Percentiles rank a stretch among this genome's conserved stretches.
Evolutionary conservation across 768 basidiomycete genomes (phyloP).

Genomic region (Lentinula guzmanii): DNA sequence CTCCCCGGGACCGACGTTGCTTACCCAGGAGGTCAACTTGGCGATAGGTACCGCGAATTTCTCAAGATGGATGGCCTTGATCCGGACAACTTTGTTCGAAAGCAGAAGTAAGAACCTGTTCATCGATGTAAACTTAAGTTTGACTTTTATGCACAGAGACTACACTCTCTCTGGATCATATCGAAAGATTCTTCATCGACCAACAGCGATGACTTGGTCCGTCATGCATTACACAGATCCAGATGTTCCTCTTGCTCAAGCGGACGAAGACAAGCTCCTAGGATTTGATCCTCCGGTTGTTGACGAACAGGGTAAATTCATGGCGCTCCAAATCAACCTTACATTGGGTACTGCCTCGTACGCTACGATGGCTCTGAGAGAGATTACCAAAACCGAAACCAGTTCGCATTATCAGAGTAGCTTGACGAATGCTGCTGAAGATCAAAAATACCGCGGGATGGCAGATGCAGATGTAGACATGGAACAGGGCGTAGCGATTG

Average conservation of each 20-base stretch:
- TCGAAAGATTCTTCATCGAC: conserved; percentile 83
- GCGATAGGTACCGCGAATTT: conserved; percentile 79
- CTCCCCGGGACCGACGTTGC: conserved; percentile 92
- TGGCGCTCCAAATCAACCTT: conserved; percentile 81
- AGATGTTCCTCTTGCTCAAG: conserved; percentile 84
- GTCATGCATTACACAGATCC: conserved; percentile 89
- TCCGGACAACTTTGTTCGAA: conserved; percentile 81
- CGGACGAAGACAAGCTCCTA: conserved; percentile 91
- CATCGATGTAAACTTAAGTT: conserved; percentile 1
- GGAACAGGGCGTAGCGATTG: conserved; percentile 21
- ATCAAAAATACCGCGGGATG: conserved; percentile 73
- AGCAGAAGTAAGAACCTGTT: conserved; percentile 64
- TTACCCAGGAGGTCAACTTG: conserved; percentile 85
- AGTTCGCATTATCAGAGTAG: conserved; percentile 86
- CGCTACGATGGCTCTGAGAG: conserved; percentile 96
- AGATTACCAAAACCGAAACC: conserved; percentile 93
- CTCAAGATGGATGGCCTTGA: conserved; percentile 84
- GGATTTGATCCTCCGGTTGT: conserved; percentile 68
- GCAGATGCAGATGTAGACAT: conserved; percentile 21
- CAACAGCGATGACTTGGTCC: conserved; percentile 76
- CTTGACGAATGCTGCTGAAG: conserved; percentile 72
- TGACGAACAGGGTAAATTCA: conserved; percentile 71
- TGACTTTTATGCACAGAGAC: conserved; percentile 47
- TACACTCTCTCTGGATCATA: conserved; percentile 93
- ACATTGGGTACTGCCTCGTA: conserved; percentile 90